Base-by-base conservation (phyloP, 1,139 yeast species). In the Yamadazyma dushanensis region DNA sequence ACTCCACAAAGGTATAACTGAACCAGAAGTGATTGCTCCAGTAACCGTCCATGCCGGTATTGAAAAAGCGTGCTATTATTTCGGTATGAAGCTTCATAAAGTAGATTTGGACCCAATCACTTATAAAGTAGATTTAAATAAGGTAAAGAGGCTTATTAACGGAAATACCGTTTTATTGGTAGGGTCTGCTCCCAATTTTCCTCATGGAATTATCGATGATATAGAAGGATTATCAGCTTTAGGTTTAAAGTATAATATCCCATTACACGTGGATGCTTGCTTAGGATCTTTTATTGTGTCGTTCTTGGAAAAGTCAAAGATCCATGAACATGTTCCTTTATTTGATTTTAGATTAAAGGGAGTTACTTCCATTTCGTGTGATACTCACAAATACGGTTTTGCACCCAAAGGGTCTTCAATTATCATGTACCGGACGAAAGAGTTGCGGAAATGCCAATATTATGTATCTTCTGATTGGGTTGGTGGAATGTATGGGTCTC, bases 331-430 rank as follows among this genome's bases (percentile, higher is more conserved):
- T 10, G 54, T 80, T 1, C 90, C 94, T 11, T 51, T 65, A 13
- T 90, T 90, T 62, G 98, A 92, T 58, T 92, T 92, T 62, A 68
- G 94, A 45, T 73, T 88, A 2, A 83, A 88, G 1, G 97, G 97
- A 26, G 97, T 92, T n/a, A 92, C 97, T 1, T 89, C 97, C 3
- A 90, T 92, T 42, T 86, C 96, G 9, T 92, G 97, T 62, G 98
- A 92, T 57, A 90, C 97, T 13, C 98, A 92, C 69, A 92, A 92
- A 60, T 92, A 92, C 55, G 98, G 97, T 2, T 92, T 90, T 70
- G 97, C 97, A 8, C 97, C 98, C 30, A 92, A 92, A 61, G 98
- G 98, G 4, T 84, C 95, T 0, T 88, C 96, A 1, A 76, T 90
- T 26, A 85, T 92, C 49, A 84, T 92, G 96, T 92, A 92, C 61